Percentiles rank a stretch among this genome's conserved stretches.
These are phyloP conservation scores for Hyparrhenia diplandra DNA, from an alignment of 176 grass and related monocot genomes.

Conservation along the genomic window DNA sequence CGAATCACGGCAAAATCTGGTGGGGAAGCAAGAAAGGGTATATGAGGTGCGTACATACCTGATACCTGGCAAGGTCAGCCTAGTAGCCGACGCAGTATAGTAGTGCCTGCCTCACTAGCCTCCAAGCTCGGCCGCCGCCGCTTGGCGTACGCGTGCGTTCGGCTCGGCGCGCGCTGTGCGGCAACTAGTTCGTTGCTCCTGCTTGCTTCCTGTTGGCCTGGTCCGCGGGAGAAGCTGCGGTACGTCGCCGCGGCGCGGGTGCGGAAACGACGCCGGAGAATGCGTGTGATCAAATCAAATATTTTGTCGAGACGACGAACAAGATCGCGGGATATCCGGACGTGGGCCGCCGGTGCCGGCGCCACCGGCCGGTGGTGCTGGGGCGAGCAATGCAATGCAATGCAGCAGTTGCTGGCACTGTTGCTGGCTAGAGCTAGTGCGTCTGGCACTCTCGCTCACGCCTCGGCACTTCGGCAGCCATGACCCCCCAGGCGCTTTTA, in stretches of 20 bases:
- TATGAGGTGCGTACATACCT: accelerated
- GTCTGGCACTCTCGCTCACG: background rate
- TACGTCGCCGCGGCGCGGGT: too few relatives aligned
- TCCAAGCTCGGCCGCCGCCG: background rate
- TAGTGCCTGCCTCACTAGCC: background rate
- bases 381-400: background rate
- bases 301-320: background rate
- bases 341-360: too few relatives aligned
- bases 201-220: background rate
- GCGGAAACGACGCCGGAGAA: background rate
- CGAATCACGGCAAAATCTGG: background rate
- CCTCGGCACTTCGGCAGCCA: background rate
- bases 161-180: background rate
- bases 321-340: background rate
- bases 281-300: background rate
- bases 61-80: background rate
- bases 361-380: background rate
- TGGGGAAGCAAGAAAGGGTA: too few relatives aligned
- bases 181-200: background rate
- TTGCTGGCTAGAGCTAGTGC: slow-evolving; percentile 3
- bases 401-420: background rate
- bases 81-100: too few relatives aligned
- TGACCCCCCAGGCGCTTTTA: background rate
- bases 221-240: too few relatives aligned
- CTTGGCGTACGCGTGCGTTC: background rate